A percentile compares a stretch with the other conserved stretches of the same genome.
Conservation (phyloP, 2,329 filamentous ascomycete genomes). For the Diaporthe sp. region DNA sequence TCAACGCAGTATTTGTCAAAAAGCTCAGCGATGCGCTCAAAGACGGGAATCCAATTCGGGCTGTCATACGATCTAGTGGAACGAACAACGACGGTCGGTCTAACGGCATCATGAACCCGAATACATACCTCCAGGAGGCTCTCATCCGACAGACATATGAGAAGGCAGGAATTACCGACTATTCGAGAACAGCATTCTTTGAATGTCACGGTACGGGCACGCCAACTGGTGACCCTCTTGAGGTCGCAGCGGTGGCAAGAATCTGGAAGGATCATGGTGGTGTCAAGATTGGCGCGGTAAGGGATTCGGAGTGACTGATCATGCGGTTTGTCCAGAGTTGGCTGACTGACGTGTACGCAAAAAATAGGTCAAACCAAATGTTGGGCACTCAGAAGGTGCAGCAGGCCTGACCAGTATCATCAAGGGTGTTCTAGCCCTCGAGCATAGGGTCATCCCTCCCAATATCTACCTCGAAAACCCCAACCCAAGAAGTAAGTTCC, state of each 20-base stretch:
- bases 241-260: conserved; percentile 50
- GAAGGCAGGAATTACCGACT: conserved; percentile 41
- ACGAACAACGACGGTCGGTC: neutral
- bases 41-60: conserved; percentile 60
- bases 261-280: conserved; percentile 46
- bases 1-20: conserved; percentile 4
- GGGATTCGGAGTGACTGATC: neutral
- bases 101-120: neutral
- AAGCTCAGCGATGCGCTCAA: neutral
- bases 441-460: conserved; percentile 48
- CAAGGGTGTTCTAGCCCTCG: conserved; percentile 50
- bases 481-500: conserved; percentile 45
- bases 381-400: conserved; percentile 54
- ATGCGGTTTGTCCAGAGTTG: too few species aligned
- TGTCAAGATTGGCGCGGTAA: neutral
- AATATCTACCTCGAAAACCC: conserved; percentile 50
- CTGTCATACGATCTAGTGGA: conserved; percentile 51
- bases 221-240: conserved; percentile 56
- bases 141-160: conserved; percentile 49
- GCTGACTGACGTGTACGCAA: too few species aligned
- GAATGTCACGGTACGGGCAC: conserved; percentile 62
- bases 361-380: conserved; percentile 51
- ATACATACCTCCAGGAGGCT: neutral
- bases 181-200: conserved; percentile 46
- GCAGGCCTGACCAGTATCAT: conserved; percentile 49